Base-by-base conservation (phyloP, 768 basidiomycete genomes). In the Mycena olivaceomarginata region DNA sequence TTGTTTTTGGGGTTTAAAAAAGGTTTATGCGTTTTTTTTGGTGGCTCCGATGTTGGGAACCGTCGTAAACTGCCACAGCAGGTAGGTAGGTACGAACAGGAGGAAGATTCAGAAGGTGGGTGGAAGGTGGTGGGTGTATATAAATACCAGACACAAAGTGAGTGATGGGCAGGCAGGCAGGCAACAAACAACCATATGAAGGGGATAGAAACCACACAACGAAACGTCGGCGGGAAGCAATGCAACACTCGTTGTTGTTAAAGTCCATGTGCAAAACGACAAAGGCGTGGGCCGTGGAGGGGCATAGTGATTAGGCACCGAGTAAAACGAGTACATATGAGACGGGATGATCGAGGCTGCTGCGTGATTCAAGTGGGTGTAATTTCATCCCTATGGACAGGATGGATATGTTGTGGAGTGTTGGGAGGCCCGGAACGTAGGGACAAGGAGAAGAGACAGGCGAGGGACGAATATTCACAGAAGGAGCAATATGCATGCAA, bases 391-490 rank as follows among this genome's bases (percentile, higher is more conserved):
- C 86, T 81, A 82, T 78, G 85, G 91, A 92, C 91, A 87, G 91
- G 90, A 92, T 91, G 91, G 89, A 92, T 92, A 92, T 89, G 92
- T 92, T 91, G 84, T 90, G 84, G 83, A 85, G 84, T 82, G 56
- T 75, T 81, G 82, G 83, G 82, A 80, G 79, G 81, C 79, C 84
- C 84, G 81, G 81, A 72, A 84, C 82, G 82, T 81, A 83, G 81
- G 81, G 78, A 82, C 76, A 81, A 79, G 74, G 80, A 82, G 76
- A 81, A 82, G 75, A 81, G 79, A 82, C 82, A 81, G 79, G 80
- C 82, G 78, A 82, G 64, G 81, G 76, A 53, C 77, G 80, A 82
- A 83, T 86, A 85, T 85, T 85, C 83, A 86, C 85, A 86, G 72
- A 80, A 80, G 69, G 77, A 80, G 77, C 78, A 82, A 57, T 57